Percentiles rank a stretch among this genome's conserved stretches.
Evolutionary conservation across 192 early-diverging fungal genomes (phyloP).

Genomic region (Lobosporangium transversale): DNA sequence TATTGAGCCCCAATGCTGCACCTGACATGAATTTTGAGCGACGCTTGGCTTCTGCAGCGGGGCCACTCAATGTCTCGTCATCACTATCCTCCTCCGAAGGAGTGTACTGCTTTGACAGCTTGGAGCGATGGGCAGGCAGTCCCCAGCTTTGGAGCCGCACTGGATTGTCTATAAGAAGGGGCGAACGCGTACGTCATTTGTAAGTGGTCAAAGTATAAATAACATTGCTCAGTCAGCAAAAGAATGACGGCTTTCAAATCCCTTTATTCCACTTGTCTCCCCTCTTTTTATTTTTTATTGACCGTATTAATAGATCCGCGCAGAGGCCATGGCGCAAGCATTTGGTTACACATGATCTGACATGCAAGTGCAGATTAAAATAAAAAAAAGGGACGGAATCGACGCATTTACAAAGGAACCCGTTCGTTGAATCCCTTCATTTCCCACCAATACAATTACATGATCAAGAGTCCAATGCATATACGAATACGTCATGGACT

Average conservation of each 20-base stretch:
- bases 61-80: not conserved
- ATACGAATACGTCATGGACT: too few relatives aligned
- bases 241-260: too few relatives aligned
- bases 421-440: not conserved
- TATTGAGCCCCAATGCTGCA: slow-evolving; percentile 27
- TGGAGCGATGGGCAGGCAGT: slow-evolving; percentile 37
- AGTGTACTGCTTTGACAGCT: slow-evolving; percentile 49
- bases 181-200: too few relatives aligned
- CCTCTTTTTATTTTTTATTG: too few relatives aligned
- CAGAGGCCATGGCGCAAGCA: too few relatives aligned
- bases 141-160: slow-evolving; percentile 41
- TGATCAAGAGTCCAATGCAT: not conserved
- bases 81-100: slow-evolving; percentile 42
- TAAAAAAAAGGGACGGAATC: not conserved
- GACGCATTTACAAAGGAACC: not conserved
- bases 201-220: too few relatives aligned
- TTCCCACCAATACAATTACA: not conserved
- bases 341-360: too few relatives aligned
- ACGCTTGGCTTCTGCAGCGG: not conserved
- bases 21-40: slow-evolving; percentile 40
- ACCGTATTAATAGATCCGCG: too few relatives aligned
- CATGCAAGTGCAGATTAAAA: too few relatives aligned
- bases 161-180: slow-evolving; percentile 33
- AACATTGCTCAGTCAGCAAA: too few relatives aligned
- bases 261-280: too few relatives aligned